Evolutionary conservation across 208 protist species (phyloP).

Genomic region (Porcisia deanei): DNA sequence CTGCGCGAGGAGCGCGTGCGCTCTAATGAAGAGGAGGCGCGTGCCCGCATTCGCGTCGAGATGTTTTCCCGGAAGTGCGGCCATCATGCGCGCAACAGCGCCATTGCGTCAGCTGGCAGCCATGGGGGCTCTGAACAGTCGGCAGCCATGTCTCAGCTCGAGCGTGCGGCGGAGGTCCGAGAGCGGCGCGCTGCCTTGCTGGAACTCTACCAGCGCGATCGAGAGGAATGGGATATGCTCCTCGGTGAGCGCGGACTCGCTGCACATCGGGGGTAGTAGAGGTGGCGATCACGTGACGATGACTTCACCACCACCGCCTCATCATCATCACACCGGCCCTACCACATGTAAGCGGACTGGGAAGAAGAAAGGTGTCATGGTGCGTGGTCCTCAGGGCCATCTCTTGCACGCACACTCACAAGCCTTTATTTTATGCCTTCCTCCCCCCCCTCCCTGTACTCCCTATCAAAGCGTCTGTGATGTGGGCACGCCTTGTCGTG

Average conservation of each 20-base stretch:
- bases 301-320: not conserved
- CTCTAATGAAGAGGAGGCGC: constrained; percentile 58
- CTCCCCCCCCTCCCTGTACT: not conserved
- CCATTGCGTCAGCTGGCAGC: not conserved
- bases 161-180: constrained; percentile 33
- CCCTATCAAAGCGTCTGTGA: too few relatives aligned
- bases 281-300: too few relatives aligned
- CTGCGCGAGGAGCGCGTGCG: constrained; percentile 70
- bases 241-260: constrained; percentile 54
- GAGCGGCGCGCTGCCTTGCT: constrained; percentile 65
- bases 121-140: not conserved
- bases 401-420: not conserved
- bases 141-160: constrained; percentile 17
- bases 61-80: constrained; percentile 19
- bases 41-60: constrained; percentile 49
- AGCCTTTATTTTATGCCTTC: not conserved
- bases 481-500: not conserved
- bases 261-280: constrained; percentile 1
- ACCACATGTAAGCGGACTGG: not conserved
- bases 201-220: constrained; percentile 66
- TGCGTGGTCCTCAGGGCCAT: not conserved
- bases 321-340: not conserved
- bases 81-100: constrained; percentile 25
- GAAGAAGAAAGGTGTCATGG: not conserved
- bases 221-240: constrained; percentile 55